phyloP scores from a whole-genome alignment of 208 protist species.

The Trypanosoma conorhini region DNA sequence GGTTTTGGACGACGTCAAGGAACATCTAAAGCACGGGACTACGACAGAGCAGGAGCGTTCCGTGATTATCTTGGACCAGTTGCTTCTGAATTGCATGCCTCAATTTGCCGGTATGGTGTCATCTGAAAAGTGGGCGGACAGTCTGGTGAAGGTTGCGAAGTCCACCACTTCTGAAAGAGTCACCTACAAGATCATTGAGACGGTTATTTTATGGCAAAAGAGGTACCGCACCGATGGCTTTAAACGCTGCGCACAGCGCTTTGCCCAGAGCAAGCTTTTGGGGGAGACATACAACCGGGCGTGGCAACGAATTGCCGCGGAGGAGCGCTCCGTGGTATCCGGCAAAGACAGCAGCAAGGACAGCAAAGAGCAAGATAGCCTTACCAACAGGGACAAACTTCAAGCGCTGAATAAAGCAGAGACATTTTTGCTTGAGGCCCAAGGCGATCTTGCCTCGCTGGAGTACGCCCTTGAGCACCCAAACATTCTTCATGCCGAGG shows the following conservation, averaged over 20 bases:
- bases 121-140: constrained; percentile 87
- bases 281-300: constrained; percentile 60
- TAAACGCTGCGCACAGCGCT: constrained; percentile 69
- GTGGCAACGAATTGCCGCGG: constrained; percentile 38
- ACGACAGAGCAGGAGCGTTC: constrained; percentile 58
- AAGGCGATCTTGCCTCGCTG: constrained; percentile 85
- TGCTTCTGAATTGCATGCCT: constrained; percentile 65
- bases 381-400: constrained; percentile 37
- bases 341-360: constrained; percentile 19
- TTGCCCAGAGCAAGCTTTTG: constrained; percentile 70
- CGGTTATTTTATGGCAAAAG: constrained; percentile 74
- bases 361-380: constrained; percentile 37
- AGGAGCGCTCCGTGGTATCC: constrained; percentile 25
- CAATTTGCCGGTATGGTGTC: constrained; percentile 79
- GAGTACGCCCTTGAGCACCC: constrained; percentile 90
- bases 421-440: constrained; percentile 71
- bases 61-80: constrained; percentile 79
- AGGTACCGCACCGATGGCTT: constrained; percentile 78
- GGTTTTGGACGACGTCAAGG: constrained; percentile 76
- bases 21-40: constrained; percentile 72
- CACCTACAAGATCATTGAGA: constrained; percentile 72
- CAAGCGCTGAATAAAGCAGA: constrained; percentile 68
- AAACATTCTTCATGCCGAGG: constrained; percentile 73
- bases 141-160: constrained; percentile 87
- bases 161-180: constrained; percentile 45